Percentiles rank a stretch among this genome's conserved stretches.
These are phyloP conservation scores for Bacidia rubella DNA, from an alignment of 495 filamentous ascomycete genomes.

Conservation along the genomic window DNA sequence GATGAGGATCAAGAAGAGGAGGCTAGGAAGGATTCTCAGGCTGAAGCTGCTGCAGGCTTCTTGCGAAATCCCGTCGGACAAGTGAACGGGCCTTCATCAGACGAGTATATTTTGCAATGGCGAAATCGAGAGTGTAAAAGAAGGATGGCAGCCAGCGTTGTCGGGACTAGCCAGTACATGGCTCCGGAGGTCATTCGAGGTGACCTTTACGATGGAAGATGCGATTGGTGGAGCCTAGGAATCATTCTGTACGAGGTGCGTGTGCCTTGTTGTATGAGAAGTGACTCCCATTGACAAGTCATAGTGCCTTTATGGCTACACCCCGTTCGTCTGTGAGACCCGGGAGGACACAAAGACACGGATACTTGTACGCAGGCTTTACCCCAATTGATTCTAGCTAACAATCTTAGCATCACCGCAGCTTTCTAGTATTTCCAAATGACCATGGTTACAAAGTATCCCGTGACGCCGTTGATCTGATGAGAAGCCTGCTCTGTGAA, in stretches of 20 bases:
- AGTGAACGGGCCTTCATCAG: constrained; percentile 18
- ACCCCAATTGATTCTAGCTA: constrained; percentile 4
- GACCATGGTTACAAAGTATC: constrained; percentile 22
- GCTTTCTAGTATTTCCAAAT: constrained; percentile 45
- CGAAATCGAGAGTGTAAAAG: constrained; percentile 63
- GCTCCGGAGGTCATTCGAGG: constrained; percentile 84
- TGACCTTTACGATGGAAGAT: constrained; percentile 74
- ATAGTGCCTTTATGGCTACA: constrained; percentile 76
- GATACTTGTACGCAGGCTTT: constrained; percentile 43
- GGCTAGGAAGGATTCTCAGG: constrained; percentile 30
- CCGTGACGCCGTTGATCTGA: constrained; percentile 55
- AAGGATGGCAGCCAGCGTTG: constrained; percentile 66
- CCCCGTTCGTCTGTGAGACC: constrained; percentile 75
- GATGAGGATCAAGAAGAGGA: constrained; percentile 50
- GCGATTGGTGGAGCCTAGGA: constrained; percentile 94
- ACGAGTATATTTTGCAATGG: constrained; percentile 56
- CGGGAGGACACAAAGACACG: constrained; percentile 67
- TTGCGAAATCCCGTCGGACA: constrained; percentile 35
- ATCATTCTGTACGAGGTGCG: constrained; percentile 76
- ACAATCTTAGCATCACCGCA: constrained; percentile 34
- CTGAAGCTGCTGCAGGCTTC: constrained; percentile 35
- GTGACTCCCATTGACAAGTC: background rate
- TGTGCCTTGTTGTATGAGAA: background rate
- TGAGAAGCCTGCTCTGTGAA: constrained; percentile 60
- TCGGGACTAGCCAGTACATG: constrained; percentile 97